Conservation (phyloP, 495 filamentous ascomycete species). For the Aspergillus haitiensis region DNA sequence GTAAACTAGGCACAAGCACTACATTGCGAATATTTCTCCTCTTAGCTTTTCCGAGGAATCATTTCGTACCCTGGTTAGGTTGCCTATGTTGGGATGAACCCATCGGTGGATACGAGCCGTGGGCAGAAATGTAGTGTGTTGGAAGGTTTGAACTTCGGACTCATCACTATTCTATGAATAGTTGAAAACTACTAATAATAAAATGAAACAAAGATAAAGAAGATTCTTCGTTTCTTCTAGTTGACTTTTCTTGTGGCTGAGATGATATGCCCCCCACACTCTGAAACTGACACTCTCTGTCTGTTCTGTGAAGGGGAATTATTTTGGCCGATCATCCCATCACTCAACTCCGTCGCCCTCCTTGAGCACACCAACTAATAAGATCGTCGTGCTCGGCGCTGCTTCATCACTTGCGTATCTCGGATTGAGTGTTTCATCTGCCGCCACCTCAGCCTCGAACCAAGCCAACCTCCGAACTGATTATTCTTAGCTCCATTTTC, state of each 20-base stretch:
- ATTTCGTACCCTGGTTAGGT: too few relatives aligned
- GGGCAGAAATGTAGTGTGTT: too few relatives aligned
- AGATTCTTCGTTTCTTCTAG: slow-evolving; percentile 34
- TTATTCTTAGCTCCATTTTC: slow-evolving; percentile 11
- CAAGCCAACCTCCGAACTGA: slow-evolving; percentile 8
- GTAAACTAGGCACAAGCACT: too few relatives aligned
- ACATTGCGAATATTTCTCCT: too few relatives aligned
- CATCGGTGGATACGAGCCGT: too few relatives aligned
- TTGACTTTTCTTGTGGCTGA: slow-evolving; percentile 21
- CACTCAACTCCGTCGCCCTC: background rate
- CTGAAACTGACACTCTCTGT: slow-evolving; percentile 17
- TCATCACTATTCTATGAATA: background rate
- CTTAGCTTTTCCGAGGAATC: too few relatives aligned
- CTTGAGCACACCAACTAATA: slow-evolving; percentile 1
- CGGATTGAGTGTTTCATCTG: slow-evolving; percentile 23
- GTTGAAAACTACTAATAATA: background rate
- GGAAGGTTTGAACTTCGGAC: too few relatives aligned
- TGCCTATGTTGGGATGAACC: too few relatives aligned
- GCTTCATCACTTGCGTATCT: slow-evolving; percentile 1
- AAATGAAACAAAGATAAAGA: slow-evolving; percentile 10
- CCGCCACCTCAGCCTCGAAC: slow-evolving; percentile 22
- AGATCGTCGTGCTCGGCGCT: slow-evolving; percentile 16
- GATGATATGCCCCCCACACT: slow-evolving; percentile 19
- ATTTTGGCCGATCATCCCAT: slow-evolving; percentile 15
- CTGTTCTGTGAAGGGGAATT: background rate